Conservation (phyloP, 257 asterid genomes). For the Linaria vulgaris region DNA sequence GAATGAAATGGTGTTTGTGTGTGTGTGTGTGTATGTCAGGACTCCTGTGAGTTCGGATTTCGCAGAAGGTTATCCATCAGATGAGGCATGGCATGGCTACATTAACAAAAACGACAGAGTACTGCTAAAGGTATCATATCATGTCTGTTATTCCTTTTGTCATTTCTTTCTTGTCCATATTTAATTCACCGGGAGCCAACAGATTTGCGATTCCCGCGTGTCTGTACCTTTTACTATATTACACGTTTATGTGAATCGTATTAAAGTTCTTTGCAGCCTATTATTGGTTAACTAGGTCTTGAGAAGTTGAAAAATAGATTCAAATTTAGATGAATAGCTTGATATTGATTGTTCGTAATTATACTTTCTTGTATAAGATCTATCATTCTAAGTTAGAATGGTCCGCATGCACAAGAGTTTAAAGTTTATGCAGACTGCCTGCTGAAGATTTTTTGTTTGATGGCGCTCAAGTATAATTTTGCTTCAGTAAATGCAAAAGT, state of each 20-base stretch:
- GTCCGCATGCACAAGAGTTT: neutral
- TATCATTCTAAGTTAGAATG: neutral
- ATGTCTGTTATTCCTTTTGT: constrained; percentile 18
- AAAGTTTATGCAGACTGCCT: neutral
- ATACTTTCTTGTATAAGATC: neutral
- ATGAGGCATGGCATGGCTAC: constrained; percentile 87
- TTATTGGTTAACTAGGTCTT: neutral
- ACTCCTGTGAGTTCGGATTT: constrained; percentile 57
- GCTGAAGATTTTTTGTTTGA: too few relatives aligned
- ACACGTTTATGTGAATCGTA: neutral
- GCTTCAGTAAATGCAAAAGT: too few relatives aligned
- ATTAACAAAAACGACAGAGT: constrained; percentile 79
- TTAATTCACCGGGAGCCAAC: constrained; percentile 1
- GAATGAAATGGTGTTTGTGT: too few relatives aligned
- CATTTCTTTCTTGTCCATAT: constrained; percentile 6
- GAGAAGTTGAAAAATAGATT: constrained; percentile 8
- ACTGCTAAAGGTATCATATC: constrained; percentile 74
- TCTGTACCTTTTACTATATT: neutral
- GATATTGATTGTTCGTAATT: neutral
- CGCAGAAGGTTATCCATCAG: constrained; percentile 69
- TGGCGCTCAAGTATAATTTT: too few relatives aligned
- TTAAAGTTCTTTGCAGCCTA: neutral
- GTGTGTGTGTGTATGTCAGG: too few relatives aligned
- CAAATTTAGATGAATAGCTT: neutral
- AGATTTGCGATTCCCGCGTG: neutral